Base-by-base conservation (phyloP, 257 asterid species). In the Primulina eburnea region DNA sequence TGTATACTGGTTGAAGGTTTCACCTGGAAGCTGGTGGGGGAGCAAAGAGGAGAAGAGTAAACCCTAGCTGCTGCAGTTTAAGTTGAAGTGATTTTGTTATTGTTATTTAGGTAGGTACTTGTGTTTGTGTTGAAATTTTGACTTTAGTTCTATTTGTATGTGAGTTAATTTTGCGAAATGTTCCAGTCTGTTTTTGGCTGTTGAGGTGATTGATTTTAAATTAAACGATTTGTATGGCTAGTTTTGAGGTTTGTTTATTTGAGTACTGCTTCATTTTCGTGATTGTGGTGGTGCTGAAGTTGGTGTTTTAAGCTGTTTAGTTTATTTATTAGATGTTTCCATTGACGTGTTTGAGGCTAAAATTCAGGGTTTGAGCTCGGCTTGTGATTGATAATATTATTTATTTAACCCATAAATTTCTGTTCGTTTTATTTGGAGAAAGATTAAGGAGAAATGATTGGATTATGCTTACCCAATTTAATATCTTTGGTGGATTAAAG, bases 1-100 rank as follows among this genome's bases (percentile, higher is more conserved):
- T 38, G 14, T 38, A 12, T 21, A 5, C 24, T 30, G 35, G 14
- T 55, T 14, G 64, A 55, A 68, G 72, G 14, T 10, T 24, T 40
- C 12, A 33, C 35, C 8, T 12, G 69, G 38, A 40, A 65, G 11
- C 30, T 6, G 37, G 12, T 65, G 28, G 37, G 11, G 37, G 14
- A 65, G 59, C 69, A 40, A 56, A 65, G 37, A 43, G 37, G 59
- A 21, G 37, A 21, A 32, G 69, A 59, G 32, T 11, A 65, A 65
- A 65, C 69, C 69, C 69, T 65, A 38, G 37, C 59, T 65, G 29
- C 59, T 14, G 69, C 16, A 21, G 16, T 65, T 65, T 30, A 24
- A 24, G 30, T 26, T 50, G 35, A 40, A 21, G 58, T n/a, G 47
- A 38, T 65, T 38, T 65, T 38, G 18, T 10, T 24, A 18, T 64